These are phyloP conservation scores for Saturnispora saitoi DNA, from an alignment of 805 yeast species.

Conservation along the genomic window DNA sequence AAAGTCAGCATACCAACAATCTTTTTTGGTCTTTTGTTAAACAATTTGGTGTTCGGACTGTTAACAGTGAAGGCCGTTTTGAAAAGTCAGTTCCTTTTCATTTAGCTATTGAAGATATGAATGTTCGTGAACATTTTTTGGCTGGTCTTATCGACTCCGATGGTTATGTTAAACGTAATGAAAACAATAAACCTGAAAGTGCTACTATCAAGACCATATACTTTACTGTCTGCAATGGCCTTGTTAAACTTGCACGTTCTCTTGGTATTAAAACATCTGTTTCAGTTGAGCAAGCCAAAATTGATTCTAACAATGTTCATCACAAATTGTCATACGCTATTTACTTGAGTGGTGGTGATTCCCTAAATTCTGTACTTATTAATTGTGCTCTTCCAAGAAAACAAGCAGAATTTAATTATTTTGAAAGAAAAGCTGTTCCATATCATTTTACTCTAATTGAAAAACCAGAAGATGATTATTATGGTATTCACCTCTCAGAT, in stretches of 20 bases:
- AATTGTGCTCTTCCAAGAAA: not conserved
- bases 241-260: slow-evolving; percentile 34
- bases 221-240: slow-evolving; percentile 29
- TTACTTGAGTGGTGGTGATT: not conserved
- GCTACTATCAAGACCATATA: slow-evolving; percentile 29
- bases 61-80: slow-evolving; percentile 12
- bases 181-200: not conserved
- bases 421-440: slow-evolving; percentile 20
- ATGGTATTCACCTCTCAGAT: slow-evolving; percentile 34
- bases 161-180: slow-evolving; percentile 20
- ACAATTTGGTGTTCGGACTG: too few relatives aligned
- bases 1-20: too few relatives aligned
- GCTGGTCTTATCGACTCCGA: slow-evolving; percentile 38
- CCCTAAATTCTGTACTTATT: too few relatives aligned
- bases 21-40: too few relatives aligned
- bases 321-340: too few relatives aligned
- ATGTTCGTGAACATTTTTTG: slow-evolving; percentile 35
- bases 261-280: slow-evolving; percentile 33
- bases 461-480: slow-evolving; percentile 29
- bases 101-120: slow-evolving; percentile 29
- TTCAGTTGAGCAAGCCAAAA: too few relatives aligned
- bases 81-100: slow-evolving; percentile 29
- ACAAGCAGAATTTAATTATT: slow-evolving; percentile 14
- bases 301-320: slow-evolving; percentile 9
- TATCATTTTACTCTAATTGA: slow-evolving; percentile 27